Evolutionary conservation across 805 yeast species (phyloP).

Genomic region (Kluyveromyces nonfermentans): DNA sequence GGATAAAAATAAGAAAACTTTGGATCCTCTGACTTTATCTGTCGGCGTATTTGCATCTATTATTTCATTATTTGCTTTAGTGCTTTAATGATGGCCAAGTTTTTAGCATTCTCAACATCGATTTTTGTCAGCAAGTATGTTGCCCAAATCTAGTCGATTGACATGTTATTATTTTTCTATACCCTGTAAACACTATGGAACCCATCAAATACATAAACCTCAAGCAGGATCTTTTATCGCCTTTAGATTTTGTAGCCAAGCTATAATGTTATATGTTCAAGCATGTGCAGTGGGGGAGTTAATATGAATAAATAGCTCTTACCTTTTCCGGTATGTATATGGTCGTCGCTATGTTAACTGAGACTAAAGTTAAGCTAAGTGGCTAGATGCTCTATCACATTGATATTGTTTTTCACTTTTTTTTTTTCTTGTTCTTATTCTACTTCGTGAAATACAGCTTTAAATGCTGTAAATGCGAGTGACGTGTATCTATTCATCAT

Average conservation of each 20-base stretch:
- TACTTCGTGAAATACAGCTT: constrained; percentile 2
- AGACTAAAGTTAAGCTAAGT: background rate
- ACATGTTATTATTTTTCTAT: background rate
- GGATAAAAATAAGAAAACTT: background rate
- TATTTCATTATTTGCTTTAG: background rate
- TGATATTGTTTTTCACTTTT: background rate
- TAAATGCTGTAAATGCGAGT: background rate
- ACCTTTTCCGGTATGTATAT: background rate
- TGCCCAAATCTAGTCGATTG: background rate
- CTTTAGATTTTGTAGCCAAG: background rate
- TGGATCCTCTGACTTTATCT: constrained; percentile 1
- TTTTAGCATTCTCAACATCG: background rate
- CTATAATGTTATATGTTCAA: too few species aligned
- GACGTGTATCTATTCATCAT: constrained; percentile 15
- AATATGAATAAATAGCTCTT: background rate
- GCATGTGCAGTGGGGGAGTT: background rate
- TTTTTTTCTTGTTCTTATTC: background rate
- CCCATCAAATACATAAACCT: background rate
- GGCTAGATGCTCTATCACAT: background rate
- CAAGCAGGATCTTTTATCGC: background rate
- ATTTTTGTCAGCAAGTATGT: background rate
- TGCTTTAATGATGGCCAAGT: background rate
- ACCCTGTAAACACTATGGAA: background rate
- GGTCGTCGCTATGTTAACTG: background rate
- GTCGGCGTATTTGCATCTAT: constrained; percentile 1